Evolutionary conservation across 1,284 basidiomycete genomes (phyloP), one percentile per base, ranked within the genome.

Genomic region (Pseudozyma pruni): DNA sequence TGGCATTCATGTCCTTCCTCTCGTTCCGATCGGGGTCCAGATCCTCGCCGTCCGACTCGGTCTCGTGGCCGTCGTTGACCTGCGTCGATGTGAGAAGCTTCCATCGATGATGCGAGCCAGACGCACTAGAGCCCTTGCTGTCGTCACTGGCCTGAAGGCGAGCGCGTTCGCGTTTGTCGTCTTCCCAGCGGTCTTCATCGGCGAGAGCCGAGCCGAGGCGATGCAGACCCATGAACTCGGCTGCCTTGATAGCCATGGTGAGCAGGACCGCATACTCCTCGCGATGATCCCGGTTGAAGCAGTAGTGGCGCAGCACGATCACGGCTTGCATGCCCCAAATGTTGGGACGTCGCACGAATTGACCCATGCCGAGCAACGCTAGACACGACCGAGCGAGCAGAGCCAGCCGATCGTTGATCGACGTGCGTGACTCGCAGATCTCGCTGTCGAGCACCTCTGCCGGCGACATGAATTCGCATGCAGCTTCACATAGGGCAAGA

Each of bases 181-280:
- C 55, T 13, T 53, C 23, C 75, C 75, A 78, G 20, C 54, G 53
- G 11, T 72, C 61, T 35, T 75, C 68, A 25, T 78, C 75, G 22
- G 57, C 67, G n/a, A 62, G 46, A 8, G 75, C 75, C 1, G 64
- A 74, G 32, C 75, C 75, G 19, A 78, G 63, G 8, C 48, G 54
- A 32, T 75, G 68, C 44, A 74, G 48, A 5, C 72, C 76, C 39
- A 76, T 50, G 23, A 47, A 45, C 38, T 76, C 72, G 29, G 72
- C 56, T 13, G 70, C 59, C 47, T 57, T 67, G 50, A 72, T 48
- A 17, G 60, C 70, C 70, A 68, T 72, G 29, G 45, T 56, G 19
- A 16, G 33, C 8, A 72, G 41, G 11, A 56, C 33, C 6, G 47
- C 8, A 20, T 68, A 72, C 35, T 72, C 70, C 16, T 68, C 59